phyloP scores from a whole-genome alignment of 371 early-diverging fungal species.

The Mortierella sp. region DNA sequence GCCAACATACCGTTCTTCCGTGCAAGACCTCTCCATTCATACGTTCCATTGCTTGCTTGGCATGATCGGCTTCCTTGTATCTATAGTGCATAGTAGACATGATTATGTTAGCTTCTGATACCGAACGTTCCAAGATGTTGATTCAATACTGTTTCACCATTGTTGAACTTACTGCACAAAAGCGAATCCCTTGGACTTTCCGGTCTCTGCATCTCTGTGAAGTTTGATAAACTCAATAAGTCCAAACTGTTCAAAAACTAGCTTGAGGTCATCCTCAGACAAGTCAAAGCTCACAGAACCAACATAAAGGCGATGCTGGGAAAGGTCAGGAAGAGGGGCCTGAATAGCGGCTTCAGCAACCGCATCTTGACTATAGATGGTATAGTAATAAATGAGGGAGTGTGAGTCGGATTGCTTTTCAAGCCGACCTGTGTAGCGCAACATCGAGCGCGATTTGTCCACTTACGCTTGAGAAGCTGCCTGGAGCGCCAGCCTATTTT shows the following conservation, averaged over 20 bases:
- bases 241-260: constrained; percentile 92
- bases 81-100: constrained; percentile 53
- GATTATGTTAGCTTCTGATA: not conserved
- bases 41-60: constrained; percentile 85
- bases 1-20: constrained; percentile 73
- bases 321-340: constrained; percentile 38
- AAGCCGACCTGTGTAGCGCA: not conserved
- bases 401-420: not conserved
- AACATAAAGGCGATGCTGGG: constrained; percentile 84
- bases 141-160: not conserved
- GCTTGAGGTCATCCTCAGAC: constrained; percentile 87
- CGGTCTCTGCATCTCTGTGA: constrained; percentile 85
- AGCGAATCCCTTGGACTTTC: constrained; percentile 90
- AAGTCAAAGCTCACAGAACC: constrained; percentile 87
- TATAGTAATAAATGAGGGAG: not conserved
- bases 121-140: too few relatives aligned
- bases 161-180: constrained; percentile 81
- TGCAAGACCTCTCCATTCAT: constrained; percentile 91
- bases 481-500: constrained; percentile 83
- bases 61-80: constrained; percentile 81
- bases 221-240: constrained; percentile 87
- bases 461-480: constrained; percentile 71
- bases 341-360: constrained; percentile 46
- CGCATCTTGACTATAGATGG: constrained; percentile 26
- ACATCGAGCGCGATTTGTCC: not conserved